phyloP scores from a whole-genome alignment of 352 stramenopile genomes.

The Phytophthora pinifolia region DNA sequence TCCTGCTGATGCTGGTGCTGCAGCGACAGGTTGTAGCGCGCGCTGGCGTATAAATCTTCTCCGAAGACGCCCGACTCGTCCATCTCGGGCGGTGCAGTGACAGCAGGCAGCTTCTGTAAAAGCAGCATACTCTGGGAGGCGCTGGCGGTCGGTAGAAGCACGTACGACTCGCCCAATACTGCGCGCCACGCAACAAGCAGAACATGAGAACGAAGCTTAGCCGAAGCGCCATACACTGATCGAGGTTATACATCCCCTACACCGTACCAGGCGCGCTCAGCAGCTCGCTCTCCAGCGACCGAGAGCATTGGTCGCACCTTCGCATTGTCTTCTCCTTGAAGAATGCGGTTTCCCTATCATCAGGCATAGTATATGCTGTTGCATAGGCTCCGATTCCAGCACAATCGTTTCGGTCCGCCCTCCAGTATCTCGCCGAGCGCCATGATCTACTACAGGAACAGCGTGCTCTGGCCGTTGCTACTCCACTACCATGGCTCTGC shows the following conservation, averaged over 20 bases:
- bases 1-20: slow-evolving; percentile 45
- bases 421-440: slow-evolving; percentile 2
- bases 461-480: slow-evolving; percentile 37
- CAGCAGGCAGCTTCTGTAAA: slow-evolving; percentile 36
- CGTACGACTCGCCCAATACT: slow-evolving; percentile 71
- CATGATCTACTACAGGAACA: slow-evolving; percentile 61
- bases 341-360: slow-evolving; percentile 8
- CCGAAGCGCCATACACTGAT: background rate
- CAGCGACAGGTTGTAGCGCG: slow-evolving; percentile 47
- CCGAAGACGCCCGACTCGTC: slow-evolving; percentile 33
- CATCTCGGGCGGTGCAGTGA: slow-evolving; percentile 24
- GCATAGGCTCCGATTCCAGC: slow-evolving; percentile 16
- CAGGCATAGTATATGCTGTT: slow-evolving; percentile 8
- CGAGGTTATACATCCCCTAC: background rate
- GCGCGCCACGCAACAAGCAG: slow-evolving; percentile 1
- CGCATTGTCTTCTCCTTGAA: slow-evolving; percentile 32
- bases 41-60: slow-evolving; percentile 41
- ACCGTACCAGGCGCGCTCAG: slow-evolving; percentile 34
- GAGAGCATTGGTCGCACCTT: slow-evolving; percentile 34
- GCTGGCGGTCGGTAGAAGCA: slow-evolving; percentile 68
- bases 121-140: slow-evolving; percentile 61
- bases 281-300: slow-evolving; percentile 41
- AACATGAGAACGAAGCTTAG: slow-evolving; percentile 7
- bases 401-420: slow-evolving; percentile 22
- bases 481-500: slow-evolving; percentile 37